phyloP scores from a whole-genome alignment of 1,284 basidiomycete species.

The Coniophora puteana region DNA sequence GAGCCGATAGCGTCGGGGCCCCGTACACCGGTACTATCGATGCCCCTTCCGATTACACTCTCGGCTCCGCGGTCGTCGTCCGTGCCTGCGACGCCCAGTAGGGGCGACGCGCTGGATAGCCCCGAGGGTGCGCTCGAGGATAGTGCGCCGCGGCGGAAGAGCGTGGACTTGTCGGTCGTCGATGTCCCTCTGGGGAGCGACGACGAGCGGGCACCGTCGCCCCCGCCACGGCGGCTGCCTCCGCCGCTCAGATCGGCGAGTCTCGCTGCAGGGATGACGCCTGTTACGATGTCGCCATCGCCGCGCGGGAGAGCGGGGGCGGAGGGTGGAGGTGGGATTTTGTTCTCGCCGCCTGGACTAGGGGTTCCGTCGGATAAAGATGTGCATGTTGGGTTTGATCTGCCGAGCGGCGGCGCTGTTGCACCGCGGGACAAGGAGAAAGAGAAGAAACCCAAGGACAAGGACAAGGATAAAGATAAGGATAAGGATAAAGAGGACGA shows the following conservation, averaged over 20 bases:
- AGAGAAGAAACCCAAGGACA: conserved; percentile 20
- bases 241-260: too few species aligned
- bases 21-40: too few species aligned
- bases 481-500: conserved; percentile 40
- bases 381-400: background rate
- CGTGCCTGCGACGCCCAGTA: conserved; percentile 45
- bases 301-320: too few species aligned
- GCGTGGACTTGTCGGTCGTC: conserved; percentile 37
- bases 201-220: conserved; percentile 6
- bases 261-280: too few species aligned
- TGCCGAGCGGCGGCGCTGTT: conserved; percentile 6
- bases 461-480: conserved; percentile 19
- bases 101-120: conserved; percentile 20
- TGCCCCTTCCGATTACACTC: too few species aligned
- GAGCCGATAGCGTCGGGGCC: too few species aligned
- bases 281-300: too few species aligned
- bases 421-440: conserved; percentile 14
- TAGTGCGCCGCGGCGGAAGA: conserved; percentile 31
- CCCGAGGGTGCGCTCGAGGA: conserved; percentile 21
- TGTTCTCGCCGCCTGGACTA: too few species aligned
- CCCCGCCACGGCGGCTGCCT: too few species aligned
- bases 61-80: conserved; percentile 45
- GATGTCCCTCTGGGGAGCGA: conserved; percentile 12
- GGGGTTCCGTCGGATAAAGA: too few species aligned
- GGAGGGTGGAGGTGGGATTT: too few species aligned